Evolutionary conservation across 2,329 filamentous ascomycete species (phyloP).

Genomic region (Colletotrichum sojae): DNA sequence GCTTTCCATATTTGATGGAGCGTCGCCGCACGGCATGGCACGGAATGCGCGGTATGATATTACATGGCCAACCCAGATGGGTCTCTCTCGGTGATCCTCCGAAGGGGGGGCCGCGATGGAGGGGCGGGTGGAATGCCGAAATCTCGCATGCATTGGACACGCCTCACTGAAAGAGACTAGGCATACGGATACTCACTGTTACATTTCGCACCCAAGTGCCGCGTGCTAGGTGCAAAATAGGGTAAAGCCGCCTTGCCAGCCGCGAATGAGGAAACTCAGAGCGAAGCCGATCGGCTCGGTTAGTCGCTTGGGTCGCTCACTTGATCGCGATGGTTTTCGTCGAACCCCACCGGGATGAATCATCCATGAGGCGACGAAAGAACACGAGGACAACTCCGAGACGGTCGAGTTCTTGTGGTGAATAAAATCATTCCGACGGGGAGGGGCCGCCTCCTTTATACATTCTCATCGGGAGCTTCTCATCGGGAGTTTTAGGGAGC

Average conservation of each 20-base stretch:
- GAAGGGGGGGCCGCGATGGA: constrained; percentile 8
- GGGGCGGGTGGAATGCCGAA: constrained; percentile 36
- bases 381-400: constrained; percentile 14
- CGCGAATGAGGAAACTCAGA: constrained; percentile 24
- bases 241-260: constrained; percentile 7
- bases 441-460: constrained; percentile 15
- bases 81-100: constrained; percentile 30
- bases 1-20: not conserved
- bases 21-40: not conserved
- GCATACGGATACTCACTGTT: not conserved
- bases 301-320: not conserved
- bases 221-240: constrained; percentile 3
- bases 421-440: not conserved
- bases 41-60: not conserved
- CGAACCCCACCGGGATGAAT: not conserved
- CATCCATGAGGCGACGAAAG: not conserved
- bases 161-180: not conserved
- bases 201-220: constrained; percentile 19
- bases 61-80: constrained; percentile 3
- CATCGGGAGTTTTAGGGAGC: too few relatives aligned
- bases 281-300: constrained; percentile 26
- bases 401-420: not conserved
- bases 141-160: constrained; percentile 19
- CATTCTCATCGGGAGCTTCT: not conserved
- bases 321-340: not conserved